A percentile compares a stretch with the other conserved stretches of the same genome.
Conservation (phyloP, 208 protist species). For the Wallacemonas sp. region DNA sequence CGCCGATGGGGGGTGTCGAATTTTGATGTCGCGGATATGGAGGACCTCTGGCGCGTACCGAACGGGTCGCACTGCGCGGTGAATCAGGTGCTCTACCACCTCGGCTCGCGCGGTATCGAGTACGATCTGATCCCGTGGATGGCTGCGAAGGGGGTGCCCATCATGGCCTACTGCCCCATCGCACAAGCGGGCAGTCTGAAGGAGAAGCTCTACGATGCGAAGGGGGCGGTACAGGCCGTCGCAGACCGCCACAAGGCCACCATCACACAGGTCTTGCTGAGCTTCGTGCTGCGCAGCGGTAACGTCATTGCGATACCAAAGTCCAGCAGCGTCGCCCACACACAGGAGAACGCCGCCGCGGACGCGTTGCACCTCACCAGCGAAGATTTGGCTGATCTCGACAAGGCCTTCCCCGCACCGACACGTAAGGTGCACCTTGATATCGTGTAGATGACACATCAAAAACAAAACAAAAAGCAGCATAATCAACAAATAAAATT, state of each 20-base stretch:
- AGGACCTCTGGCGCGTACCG: conserved; percentile 54
- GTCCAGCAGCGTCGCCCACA: conserved; percentile 58
- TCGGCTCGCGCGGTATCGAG: conserved; percentile 78
- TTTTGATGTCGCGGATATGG: conserved; percentile 68
- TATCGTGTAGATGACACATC: conserved; percentile 24
- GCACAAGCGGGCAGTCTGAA: conserved; percentile 60
- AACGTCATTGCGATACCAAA: conserved; percentile 58
- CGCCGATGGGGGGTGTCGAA: conserved; percentile 86
- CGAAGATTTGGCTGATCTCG: conserved; percentile 24
- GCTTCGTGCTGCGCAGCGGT: conserved; percentile 32
- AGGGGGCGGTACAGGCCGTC: conserved; percentile 33
- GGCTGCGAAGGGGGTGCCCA: conserved; percentile 42
- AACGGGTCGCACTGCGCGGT: conserved; percentile 50
- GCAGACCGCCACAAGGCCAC: conserved; percentile 31
- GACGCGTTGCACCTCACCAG: conserved; percentile 38
- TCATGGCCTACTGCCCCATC: conserved; percentile 84
- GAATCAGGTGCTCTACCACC: conserved; percentile 84
- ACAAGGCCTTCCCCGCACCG: conserved; percentile 35
- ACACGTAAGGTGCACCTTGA: conserved; percentile 31
- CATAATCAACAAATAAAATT: not conserved
- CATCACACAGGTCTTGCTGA: conserved; percentile 37
- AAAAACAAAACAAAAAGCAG: not conserved
- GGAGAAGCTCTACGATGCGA: conserved; percentile 41
- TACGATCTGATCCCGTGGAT: conserved; percentile 63
- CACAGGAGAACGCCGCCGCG: conserved; percentile 59